Base-by-base conservation (phyloP, 2,329 filamentous ascomycete genomes). In the Colletotrichum magnum region DNA sequence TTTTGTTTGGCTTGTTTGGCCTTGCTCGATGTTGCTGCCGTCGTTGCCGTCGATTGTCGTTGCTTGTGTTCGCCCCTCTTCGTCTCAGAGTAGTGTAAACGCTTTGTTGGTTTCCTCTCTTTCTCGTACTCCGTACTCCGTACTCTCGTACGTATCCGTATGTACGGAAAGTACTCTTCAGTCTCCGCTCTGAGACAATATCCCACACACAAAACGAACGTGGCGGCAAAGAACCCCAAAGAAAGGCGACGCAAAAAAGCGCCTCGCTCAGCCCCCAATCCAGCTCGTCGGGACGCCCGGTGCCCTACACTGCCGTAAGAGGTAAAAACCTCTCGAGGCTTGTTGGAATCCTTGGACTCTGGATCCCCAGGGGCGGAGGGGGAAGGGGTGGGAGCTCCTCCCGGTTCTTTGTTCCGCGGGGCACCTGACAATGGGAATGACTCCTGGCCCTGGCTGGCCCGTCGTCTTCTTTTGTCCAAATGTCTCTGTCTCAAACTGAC, bases 231-330 rank as follows among this genome's bases (percentile, higher is more conserved):
- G 26, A 13, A 57, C 36, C 18, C 54, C 54, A 58, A 58, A 58
- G 54, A 28, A 58, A 58, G 32, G 10, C 39, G 10, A 47, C 36
- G 5, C 39, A 13, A 18, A 51, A n/a, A 57, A 67, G 57, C 64
- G 64, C 64, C 64, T 66, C 57, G 41, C 64, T 61, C 64, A 66
- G 64, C 64, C 58, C 64, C 32, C 52, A n/a, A 67, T 63, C 64
- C 64, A 67, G 64, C 51, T 63, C 51, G 64, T 63, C 64, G 64
- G 64, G 58, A 67, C 64, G 58, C 64, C 64, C 58, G 64, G 58
- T 57, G 52, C 32, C 36, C 32, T 36, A 36, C 32, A 2, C 32
- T 36, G 32, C 32, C 32, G 32, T 36, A 36, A 36, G 32, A 9
- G 32, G 32, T 36, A 36, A 36, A 36, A 36, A 10, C 32, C 32